Percentiles rank a stretch among this genome's conserved stretches.
phyloP scores from a whole-genome alignment of 805 yeast species.

The Wickerhamomyces sydowiorum region DNA sequence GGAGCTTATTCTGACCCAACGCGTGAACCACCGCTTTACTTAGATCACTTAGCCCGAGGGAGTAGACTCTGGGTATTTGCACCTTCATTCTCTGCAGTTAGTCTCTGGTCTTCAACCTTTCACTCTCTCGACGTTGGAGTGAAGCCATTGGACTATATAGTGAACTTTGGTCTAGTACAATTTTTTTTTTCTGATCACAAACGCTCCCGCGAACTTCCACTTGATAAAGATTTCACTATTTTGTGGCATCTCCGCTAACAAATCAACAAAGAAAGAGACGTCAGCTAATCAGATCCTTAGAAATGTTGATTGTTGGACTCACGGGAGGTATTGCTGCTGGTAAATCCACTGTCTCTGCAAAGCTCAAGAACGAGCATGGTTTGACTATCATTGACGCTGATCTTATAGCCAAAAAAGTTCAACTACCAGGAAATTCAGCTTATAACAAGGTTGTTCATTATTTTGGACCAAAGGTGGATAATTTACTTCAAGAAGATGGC shows the following conservation, averaged over 20 bases:
- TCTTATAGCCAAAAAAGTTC: conserved; percentile 77
- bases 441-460: conserved; percentile 57
- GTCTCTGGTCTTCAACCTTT: too few relatives aligned
- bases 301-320: conserved; percentile 89
- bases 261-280: too few relatives aligned
- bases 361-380: conserved; percentile 43
- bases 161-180: too few relatives aligned
- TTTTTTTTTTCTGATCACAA: too few relatives aligned
- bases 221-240: too few relatives aligned
- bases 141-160: too few relatives aligned
- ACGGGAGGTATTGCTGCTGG: conserved; percentile 99
- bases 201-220: too few relatives aligned
- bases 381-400: conserved; percentile 85
- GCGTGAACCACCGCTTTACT: conserved; percentile 32
- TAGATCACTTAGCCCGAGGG: conserved; percentile 41
- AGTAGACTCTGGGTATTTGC: conserved; percentile 28
- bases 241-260: too few relatives aligned
- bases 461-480: conserved; percentile 51
- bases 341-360: conserved; percentile 78
- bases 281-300: too few relatives aligned
- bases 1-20: conserved; percentile 33
- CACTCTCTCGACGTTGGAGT: too few relatives aligned
- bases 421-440: conserved; percentile 72
- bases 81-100: neutral
- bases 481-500: conserved; percentile 30